Base-by-base conservation (phyloP, 164 flowering plant species). In the Chloranthus sessilifolius region DNA sequence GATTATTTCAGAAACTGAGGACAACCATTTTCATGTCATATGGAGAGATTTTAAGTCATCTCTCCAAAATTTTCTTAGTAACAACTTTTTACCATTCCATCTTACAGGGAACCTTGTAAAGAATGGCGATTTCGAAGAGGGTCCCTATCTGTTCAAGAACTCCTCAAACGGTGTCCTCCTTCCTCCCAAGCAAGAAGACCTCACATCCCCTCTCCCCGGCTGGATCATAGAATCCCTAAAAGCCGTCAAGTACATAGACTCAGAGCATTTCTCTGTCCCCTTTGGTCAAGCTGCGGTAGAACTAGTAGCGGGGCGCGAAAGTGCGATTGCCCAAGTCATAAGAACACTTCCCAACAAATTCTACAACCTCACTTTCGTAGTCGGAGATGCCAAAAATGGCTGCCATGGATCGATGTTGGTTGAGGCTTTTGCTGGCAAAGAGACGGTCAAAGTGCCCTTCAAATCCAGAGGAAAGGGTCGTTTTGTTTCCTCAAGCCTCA, bases 171-270 rank as follows among this genome's bases (percentile, higher is more conserved):
- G 98, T 5, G 76, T 91, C 24, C 92, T 91, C 31, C 78, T 85
- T 39, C 98, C 98, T 15, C 96, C 98, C 1, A 75, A 37, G 33
- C 92, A 80, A 34, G 64, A 71, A 58, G 98, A 91, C 52, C 39
- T 39, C 25, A 68, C 74, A 22, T 91, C 98, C 23, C 96, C 96
- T 14, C 82, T 91, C 12, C 95, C 96, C 2, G 96, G 90, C 8
- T 91, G 98, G 98, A 83, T 88, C 38, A 75, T 88, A 1, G 96
- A 88, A 46, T 91, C 96, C 15, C 82, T 85, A 10, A 91, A 91
- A 62, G 96, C 98, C 7, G 82, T 91, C 2, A 91, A 77, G 52
- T 88, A 74, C 77, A 75, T 88, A 0, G 96, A 83, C 58, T 53
- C 76, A 6, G 68, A 64, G 60, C 88, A 91, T 70, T 91, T 83